Base-by-base conservation (phyloP, 306 rosid species). In the Vicia villosa region DNA sequence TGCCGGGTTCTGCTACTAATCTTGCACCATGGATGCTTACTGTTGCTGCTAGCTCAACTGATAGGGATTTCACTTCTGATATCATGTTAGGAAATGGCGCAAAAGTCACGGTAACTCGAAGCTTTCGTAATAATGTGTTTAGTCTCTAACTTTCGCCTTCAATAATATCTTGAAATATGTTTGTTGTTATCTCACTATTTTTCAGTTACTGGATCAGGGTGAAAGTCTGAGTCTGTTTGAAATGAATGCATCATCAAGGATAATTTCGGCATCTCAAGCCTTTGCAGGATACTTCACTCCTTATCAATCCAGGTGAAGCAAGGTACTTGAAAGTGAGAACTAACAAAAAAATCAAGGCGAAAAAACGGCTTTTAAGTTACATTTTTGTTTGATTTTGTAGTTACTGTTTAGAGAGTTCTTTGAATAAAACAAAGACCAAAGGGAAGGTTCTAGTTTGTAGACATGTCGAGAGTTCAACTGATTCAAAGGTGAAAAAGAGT, bases 251-350 rank as follows among this genome's bases (percentile, higher is more conserved):
- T 77, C 94, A 5, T 62, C 87, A 36, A 82, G 88, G 41, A 79
- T 87, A 75, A 88, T 90, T 63, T 81, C 94, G 6, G 96, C 87
- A 30, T 82, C 96, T 14, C 80, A 66, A 73, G 94, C 91, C 55
- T 68, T 30, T 66, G 95, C 87, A 42, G 96, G 96, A 80, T 87
- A 86, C 57, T 90, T 90, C 62, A 90, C 96, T 79, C 88, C 96
- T 38, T 87, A 90, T 72, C 95, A 90, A 90, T 90, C 96, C 96
- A 90, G 96, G 96, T 90, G 96, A 90, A 84, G 86, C 78, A 90
- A 90, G 96, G 96, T 90, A 90, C 82, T 87, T 80, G 75, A 60
- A 82, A 69, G 70, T 82, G 74, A 61, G 74, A 77, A 65, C 61
- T 61, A 34, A 43, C 67, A 30, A 61, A 22, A 67, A 22, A 45